These are phyloP conservation scores for Omphalotus olearius DNA, from an alignment of 1,284 basidiomycete species.

Conservation along the genomic window DNA sequence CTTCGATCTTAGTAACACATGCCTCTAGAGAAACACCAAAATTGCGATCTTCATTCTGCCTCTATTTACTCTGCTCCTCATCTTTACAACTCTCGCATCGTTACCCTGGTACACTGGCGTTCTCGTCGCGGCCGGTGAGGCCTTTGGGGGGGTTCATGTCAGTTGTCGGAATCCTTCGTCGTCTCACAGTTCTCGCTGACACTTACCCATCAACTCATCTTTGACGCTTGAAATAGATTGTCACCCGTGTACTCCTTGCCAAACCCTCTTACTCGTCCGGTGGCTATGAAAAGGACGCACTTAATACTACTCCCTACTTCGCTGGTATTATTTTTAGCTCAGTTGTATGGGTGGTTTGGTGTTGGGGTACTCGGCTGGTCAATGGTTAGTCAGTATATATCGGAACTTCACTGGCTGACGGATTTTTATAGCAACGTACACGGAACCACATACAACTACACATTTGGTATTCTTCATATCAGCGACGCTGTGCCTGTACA, in stretches of 20 bases:
- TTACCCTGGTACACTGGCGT: slow-evolving; percentile 90
- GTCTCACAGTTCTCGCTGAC: slow-evolving; percentile 6
- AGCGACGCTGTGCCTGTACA: slow-evolving; percentile 76
- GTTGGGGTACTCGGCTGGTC: slow-evolving; percentile 76
- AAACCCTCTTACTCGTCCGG: slow-evolving; percentile 62
- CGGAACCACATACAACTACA: slow-evolving; percentile 54
- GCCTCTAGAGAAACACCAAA: slow-evolving; percentile 68
- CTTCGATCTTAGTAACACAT: slow-evolving; percentile 8
- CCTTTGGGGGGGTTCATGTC: slow-evolving; percentile 92
- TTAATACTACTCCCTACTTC: slow-evolving; percentile 82
- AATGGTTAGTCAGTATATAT: slow-evolving; percentile 42
- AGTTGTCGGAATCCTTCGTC: slow-evolving; percentile 26
- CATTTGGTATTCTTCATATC: slow-evolving; percentile 75
- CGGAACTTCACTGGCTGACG: background rate
- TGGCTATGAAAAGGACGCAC: too few relatives aligned
- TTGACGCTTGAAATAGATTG: slow-evolving; percentile 43
- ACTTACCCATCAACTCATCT: slow-evolving; percentile 15
- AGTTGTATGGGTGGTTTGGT: slow-evolving; percentile 83
- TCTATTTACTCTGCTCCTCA: slow-evolving; percentile 72
- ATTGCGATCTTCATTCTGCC: slow-evolving; percentile 82
- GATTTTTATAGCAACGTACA: slow-evolving; percentile 20
- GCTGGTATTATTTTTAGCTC: slow-evolving; percentile 85
- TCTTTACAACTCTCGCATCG: slow-evolving; percentile 79
- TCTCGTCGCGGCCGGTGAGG: slow-evolving; percentile 77
- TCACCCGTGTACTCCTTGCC: slow-evolving; percentile 80